These are phyloP conservation scores for Suhomyces tanzawaensis DNA, from an alignment of 805 yeast species.

Conservation along the genomic window DNA sequence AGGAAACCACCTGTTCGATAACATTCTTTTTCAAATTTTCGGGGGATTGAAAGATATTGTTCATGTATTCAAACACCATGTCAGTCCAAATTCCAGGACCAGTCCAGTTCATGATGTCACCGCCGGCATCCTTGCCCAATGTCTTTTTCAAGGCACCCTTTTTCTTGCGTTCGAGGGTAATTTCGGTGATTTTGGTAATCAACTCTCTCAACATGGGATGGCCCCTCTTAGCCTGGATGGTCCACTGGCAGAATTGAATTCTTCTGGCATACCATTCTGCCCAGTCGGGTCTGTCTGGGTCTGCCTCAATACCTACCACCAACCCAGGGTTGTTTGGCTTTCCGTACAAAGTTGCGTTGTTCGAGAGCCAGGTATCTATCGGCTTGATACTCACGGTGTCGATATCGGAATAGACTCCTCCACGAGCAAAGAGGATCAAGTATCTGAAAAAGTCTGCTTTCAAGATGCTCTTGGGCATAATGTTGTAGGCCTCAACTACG, in stretches of 20 bases:
- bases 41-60: conserved; percentile 33
- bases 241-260: conserved; percentile 97
- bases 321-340: conserved; percentile 59
- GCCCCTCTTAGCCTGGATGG: conserved; percentile 83
- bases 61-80: conserved; percentile 66
- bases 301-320: conserved; percentile 91
- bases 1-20: conserved; percentile 26
- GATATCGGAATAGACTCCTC: conserved; percentile 90
- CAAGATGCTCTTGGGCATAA: conserved; percentile 76
- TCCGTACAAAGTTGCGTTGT: conserved; percentile 26
- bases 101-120: conserved; percentile 89
- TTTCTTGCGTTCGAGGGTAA: conserved; percentile 57
- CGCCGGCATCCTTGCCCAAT: conserved; percentile 63
- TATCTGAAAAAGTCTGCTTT: conserved; percentile 95
- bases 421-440: conserved; percentile 80
- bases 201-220: conserved; percentile 86
- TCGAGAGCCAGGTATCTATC: conserved; percentile 71
- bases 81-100: conserved; percentile 98
- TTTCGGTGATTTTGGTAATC: conserved; percentile 73
- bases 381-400: conserved; percentile 81
- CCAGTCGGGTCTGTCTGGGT: conserved; percentile 96
- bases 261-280: conserved; percentile 87
- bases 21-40: conserved; percentile 18
- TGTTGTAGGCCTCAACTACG: conserved; percentile 68
- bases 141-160: conserved; percentile 47